phyloP scores from a whole-genome alignment of 164 flowering plant genomes.

The Magnolia changhungtana region DNA sequence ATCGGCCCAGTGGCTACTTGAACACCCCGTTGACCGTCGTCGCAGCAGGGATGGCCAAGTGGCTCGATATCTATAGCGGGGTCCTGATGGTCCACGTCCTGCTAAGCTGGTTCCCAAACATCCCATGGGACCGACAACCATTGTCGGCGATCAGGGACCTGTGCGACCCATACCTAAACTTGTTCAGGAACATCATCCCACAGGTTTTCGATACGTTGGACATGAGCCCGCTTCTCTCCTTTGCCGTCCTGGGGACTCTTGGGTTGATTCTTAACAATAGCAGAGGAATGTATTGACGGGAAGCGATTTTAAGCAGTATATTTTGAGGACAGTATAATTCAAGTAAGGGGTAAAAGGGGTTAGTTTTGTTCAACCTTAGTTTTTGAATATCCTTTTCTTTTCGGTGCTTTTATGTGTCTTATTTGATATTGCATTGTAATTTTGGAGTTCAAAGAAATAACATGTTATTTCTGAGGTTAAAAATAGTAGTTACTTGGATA shows the following conservation, averaged over 20 bases:
- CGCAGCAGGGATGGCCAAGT: conserved; percentile 79
- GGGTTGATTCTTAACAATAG: conserved; percentile 50
- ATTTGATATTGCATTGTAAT: too few relatives aligned
- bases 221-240: conserved; percentile 84
- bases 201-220: conserved; percentile 76
- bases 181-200: conserved; percentile 83
- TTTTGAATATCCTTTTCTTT: too few relatives aligned
- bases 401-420: too few relatives aligned
- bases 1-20: conserved; percentile 39
- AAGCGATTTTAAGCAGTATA: neutral
- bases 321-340: neutral
- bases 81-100: conserved; percentile 90
- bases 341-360: neutral
- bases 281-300: conserved; percentile 22
- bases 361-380: too few relatives aligned
- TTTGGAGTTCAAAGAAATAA: too few relatives aligned
- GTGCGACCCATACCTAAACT: conserved; percentile 85
- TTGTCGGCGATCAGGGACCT: conserved; percentile 82
- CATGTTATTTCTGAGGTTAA: too few relatives aligned
- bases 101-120: conserved; percentile 99
- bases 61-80: conserved; percentile 90
- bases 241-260: conserved; percentile 68
- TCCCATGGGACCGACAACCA: conserved; percentile 94
- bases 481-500: too few relatives aligned
- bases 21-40: conserved; percentile 81